Evolutionary conservation across 2,329 filamentous ascomycete species (phyloP).

Genomic region (Apiospora koreana): DNA sequence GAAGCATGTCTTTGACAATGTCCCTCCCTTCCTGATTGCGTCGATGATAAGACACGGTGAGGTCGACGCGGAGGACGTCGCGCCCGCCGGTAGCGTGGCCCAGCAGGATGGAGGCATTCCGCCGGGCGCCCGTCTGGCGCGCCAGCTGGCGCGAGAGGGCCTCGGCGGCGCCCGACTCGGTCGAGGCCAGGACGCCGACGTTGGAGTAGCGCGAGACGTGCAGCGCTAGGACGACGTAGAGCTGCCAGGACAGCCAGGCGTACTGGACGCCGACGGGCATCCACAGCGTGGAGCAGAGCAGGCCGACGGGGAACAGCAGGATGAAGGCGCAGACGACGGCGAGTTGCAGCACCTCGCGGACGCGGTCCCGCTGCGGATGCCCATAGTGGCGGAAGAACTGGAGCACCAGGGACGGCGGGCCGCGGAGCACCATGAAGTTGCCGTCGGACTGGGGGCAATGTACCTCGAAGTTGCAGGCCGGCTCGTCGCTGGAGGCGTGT

Average conservation of each 20-base stretch:
- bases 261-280: conserved; percentile 22
- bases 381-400: conserved; percentile 27
- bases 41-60: not conserved
- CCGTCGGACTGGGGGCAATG: conserved; percentile 19
- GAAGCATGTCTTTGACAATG: not conserved
- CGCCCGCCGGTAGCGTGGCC: not conserved
- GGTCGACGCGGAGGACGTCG: not conserved
- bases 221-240: conserved; percentile 23
- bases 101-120: conserved; percentile 5
- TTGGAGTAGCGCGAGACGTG: conserved; percentile 19
- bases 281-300: conserved; percentile 20
- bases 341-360: conserved; percentile 19
- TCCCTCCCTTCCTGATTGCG: not conserved
- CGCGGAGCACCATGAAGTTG: conserved; percentile 22
- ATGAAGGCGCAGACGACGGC: conserved; percentile 16
- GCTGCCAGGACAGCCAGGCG: conserved; percentile 23
- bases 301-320: conserved; percentile 19
- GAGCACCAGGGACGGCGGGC: conserved; percentile 14
- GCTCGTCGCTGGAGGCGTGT: conserved; percentile 10
- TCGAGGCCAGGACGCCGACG: not conserved
- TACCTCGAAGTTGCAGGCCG: conserved; percentile 20
- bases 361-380: conserved; percentile 21
- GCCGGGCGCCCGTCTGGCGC: not conserved
- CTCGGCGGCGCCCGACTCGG: conserved; percentile 7
- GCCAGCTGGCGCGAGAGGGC: not conserved